These are phyloP conservation scores for Clitoria ternatea DNA, from an alignment of 306 rosid genomes.

Conservation along the genomic window DNA sequence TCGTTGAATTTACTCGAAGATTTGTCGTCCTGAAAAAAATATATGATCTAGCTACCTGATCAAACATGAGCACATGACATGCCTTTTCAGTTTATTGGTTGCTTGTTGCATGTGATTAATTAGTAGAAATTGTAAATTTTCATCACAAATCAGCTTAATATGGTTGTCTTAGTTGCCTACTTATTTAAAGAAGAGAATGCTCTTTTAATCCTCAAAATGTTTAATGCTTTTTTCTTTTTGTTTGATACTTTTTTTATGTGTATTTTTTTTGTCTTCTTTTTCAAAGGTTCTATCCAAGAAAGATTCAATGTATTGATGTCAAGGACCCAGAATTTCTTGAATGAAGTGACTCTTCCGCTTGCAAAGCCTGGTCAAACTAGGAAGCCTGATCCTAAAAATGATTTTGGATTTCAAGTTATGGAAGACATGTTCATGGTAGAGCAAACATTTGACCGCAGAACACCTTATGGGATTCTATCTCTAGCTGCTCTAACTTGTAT, in stretches of 20 bases:
- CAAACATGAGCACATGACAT: too few species aligned
- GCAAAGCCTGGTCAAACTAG: slow-evolving; percentile 53
- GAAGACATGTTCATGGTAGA: slow-evolving; percentile 74
- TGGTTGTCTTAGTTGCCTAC: too few species aligned
- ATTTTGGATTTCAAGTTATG: slow-evolving; percentile 42
- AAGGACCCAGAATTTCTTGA: slow-evolving; percentile 75
- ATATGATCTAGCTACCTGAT: too few species aligned
- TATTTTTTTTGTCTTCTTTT: background rate
- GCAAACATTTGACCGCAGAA: slow-evolving; percentile 63
- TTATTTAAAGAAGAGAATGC: too few species aligned
- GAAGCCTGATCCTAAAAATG: slow-evolving; percentile 47
- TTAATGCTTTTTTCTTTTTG: background rate
- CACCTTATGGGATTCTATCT: slow-evolving; percentile 73
- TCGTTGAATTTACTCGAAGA: too few species aligned
- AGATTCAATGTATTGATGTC: slow-evolving; percentile 56
- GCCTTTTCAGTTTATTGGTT: background rate
- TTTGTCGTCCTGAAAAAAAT: too few species aligned
- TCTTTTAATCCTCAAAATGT: too few species aligned
- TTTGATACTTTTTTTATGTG: too few species aligned
- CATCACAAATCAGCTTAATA: background rate
- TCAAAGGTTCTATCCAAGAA: slow-evolving; percentile 63
- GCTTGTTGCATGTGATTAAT: background rate
- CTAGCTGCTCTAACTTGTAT: slow-evolving; percentile 73
- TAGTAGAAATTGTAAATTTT: background rate
- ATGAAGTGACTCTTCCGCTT: slow-evolving; percentile 74